Conservation (phyloP, 441 rosid genomes). For the Corymbia calophylla region DNA sequence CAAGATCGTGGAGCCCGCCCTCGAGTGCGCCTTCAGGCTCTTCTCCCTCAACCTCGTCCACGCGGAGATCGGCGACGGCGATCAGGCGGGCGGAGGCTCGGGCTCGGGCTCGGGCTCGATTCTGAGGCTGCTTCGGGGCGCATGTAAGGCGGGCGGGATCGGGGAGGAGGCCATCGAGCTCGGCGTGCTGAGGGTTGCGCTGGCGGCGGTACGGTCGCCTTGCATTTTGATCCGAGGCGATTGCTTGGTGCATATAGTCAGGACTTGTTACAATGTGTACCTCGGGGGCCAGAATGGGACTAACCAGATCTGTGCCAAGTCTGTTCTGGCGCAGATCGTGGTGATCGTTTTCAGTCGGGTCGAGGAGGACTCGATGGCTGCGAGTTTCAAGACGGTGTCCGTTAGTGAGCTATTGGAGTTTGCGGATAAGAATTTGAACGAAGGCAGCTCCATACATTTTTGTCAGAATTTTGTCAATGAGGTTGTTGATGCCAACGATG, state of each 20-base stretch:
- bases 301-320: slow-evolving; percentile 93
- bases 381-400: slow-evolving; percentile 37
- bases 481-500: slow-evolving; percentile 60
- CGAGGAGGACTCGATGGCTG: slow-evolving; percentile 64
- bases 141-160: slow-evolving; percentile 51
- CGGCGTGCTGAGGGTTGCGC: slow-evolving; percentile 64
- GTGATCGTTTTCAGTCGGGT: slow-evolving; percentile 64
- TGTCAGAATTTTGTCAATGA: slow-evolving; percentile 75
- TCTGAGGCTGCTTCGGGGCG: slow-evolving; percentile 38
- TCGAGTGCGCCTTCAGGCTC: slow-evolving; percentile 67
- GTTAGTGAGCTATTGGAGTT: slow-evolving; percentile 73
- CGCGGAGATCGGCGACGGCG: slow-evolving; percentile 37
- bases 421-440: slow-evolving; percentile 78
- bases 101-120: neutral
- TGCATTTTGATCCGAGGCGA: slow-evolving; percentile 74
- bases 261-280: slow-evolving; percentile 90
- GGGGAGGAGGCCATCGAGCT: slow-evolving; percentile 77
- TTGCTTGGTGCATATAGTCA: slow-evolving; percentile 59
- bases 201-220: slow-evolving; percentile 70
- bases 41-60: slow-evolving; percentile 63
- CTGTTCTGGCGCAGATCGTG: slow-evolving; percentile 84
- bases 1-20: slow-evolving; percentile 81
- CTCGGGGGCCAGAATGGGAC: slow-evolving; percentile 76
- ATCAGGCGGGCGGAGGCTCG: neutral
- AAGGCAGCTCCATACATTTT: slow-evolving; percentile 73